Evolutionary conservation across 2,329 filamentous ascomycete species (phyloP), one percentile per base, ranked within the genome.

Genomic region (Tolypocladium inflatum): DNA sequence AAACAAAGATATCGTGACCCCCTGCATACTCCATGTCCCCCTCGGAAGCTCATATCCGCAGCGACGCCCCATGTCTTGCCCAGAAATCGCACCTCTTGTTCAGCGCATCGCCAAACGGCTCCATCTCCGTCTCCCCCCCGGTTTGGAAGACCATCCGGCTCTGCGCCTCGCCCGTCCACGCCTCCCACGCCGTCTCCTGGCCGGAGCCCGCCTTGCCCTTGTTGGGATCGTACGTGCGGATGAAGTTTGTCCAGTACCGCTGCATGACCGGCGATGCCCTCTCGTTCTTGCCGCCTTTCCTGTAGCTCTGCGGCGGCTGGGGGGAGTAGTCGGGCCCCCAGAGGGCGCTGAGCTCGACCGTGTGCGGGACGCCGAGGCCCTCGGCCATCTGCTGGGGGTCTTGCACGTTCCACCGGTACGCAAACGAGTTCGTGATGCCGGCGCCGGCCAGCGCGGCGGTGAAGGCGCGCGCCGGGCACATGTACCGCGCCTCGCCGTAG

Each of bases 221-320:
- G 45, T 91, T 92, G 0, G 89, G 89, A 68, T 92, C 76, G 42
- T 84, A 78, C 0, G 76, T 77, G 33, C 81, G 74, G 60, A 92
- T 84, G 67, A 92, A 92, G 62, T 84, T 89, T 1, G 84, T 82
- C 87, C 87, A 91, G 70, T 91, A 92, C 0, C 77, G 80, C 65
- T 90, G 86, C 35, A 88, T 80, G 0, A 87, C 71, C 0, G 81
- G 76, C 1, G 88, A 77, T 7, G 88, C 83, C 0, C 67, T 66
- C 1, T 74, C 78, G 62, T 91, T 90, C 17, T 71, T 70, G 17
- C 73, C 74, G 3, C 74, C 76, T 0, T 73, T 67, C 9, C 68
- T 68, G 63, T 90, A 90, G 53, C 81, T 85, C 2, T 66, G 65
- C 0, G 86, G 86, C 1, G 78, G 73, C 72, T 74, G 71, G 3